Percentiles rank a stretch among this genome's conserved stretches.
phyloP scores from a whole-genome alignment of 208 protist species.

The Acanthamoeba royreba region DNA sequence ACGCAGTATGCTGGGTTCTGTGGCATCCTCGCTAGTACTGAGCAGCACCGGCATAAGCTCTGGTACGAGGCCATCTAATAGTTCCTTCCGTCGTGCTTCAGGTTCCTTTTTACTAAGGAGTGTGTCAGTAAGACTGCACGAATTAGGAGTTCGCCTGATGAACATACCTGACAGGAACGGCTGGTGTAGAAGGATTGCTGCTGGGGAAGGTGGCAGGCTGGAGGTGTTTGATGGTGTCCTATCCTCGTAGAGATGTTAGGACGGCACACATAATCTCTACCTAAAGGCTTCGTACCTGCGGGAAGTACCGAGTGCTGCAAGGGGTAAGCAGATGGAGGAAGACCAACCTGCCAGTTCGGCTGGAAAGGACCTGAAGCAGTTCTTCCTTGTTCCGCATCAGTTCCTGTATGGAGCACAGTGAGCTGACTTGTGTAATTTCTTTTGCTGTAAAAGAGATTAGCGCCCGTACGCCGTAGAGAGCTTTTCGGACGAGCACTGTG shows the following conservation, averaged over 20 bases:
- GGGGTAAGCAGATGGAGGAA: constrained; percentile 1
- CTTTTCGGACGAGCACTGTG: constrained; percentile 14
- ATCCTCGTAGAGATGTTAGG: neutral
- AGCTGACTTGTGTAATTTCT: neutral
- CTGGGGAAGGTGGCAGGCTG: neutral
- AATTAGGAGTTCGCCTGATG: neutral
- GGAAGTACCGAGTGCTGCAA: neutral
- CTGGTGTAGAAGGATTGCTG: neutral
- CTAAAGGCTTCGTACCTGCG: neutral
- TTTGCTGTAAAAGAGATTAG: neutral
- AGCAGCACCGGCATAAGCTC: neutral
- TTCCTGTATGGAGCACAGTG: neutral
- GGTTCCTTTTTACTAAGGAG: neutral
- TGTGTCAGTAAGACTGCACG: neutral
- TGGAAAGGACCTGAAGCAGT: neutral
- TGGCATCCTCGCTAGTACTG: neutral
- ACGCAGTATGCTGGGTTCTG: neutral
- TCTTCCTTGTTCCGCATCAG: constrained; percentile 5
- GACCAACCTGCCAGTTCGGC: neutral
- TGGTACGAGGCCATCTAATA: neutral
- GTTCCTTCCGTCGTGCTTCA: neutral
- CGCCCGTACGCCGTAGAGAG: neutral
- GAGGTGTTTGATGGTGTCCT: neutral
- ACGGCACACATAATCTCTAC: neutral
- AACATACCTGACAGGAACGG: neutral